phyloP scores from a whole-genome alignment of 257 asterid genomes.

The Solanum stenotomum region DNA sequence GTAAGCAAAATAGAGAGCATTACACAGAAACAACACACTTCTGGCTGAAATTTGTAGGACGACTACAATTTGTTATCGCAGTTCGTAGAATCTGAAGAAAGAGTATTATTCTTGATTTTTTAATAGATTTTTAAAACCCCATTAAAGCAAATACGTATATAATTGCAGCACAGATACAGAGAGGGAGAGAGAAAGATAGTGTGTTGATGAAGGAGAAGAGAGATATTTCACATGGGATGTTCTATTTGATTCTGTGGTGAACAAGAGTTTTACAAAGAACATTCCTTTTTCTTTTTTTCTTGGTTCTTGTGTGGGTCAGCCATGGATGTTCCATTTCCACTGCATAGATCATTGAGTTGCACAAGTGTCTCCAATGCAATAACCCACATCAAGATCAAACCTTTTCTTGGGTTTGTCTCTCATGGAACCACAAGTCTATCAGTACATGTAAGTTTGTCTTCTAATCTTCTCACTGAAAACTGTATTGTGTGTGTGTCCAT shows the following conservation, averaged over 20 bases:
- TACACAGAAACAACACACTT: background rate
- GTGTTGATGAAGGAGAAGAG: background rate
- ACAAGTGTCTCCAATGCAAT: slow-evolving; percentile 15
- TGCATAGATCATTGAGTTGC: slow-evolving; percentile 39
- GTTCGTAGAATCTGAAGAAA: slow-evolving; percentile 6
- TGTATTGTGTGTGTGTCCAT: background rate
- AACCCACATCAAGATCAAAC: slow-evolving; percentile 41
- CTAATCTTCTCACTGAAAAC: background rate
- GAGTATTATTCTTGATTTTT: background rate
- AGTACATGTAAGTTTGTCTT: slow-evolving; percentile 29
- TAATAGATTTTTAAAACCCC: background rate
- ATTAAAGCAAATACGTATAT: background rate
- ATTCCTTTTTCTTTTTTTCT: background rate
- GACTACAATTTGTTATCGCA: background rate
- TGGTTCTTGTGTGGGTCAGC: background rate
- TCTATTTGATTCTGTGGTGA: slow-evolving; percentile 9
- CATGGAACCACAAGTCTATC: slow-evolving; percentile 32
- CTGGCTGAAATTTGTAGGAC: slow-evolving; percentile 25
- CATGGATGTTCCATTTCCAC: slow-evolving; percentile 67
- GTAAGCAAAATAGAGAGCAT: background rate
- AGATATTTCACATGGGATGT: slow-evolving; percentile 5
- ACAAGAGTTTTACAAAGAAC: background rate
- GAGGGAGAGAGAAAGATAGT: slow-evolving; percentile 2
- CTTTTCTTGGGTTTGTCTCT: slow-evolving; percentile 51
- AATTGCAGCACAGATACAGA: background rate